phyloP scores from a whole-genome alignment of 805 yeast species.

The Debaryomyces tyrocola region DNA sequence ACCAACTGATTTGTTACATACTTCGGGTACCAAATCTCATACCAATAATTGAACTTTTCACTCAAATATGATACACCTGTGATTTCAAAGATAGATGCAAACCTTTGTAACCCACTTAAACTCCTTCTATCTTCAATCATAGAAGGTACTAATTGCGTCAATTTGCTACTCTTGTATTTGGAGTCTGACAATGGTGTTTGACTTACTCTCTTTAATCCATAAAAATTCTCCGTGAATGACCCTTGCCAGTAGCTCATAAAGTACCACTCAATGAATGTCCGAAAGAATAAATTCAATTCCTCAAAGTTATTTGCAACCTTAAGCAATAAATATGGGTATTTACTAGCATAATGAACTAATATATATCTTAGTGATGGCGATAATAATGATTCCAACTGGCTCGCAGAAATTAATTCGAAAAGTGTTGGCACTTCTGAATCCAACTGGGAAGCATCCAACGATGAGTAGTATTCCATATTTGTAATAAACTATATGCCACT shows the following conservation, averaged over 20 bases:
- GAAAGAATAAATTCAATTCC: slow-evolving; percentile 61
- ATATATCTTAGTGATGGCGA: slow-evolving; percentile 83
- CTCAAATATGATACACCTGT: slow-evolving; percentile 67
- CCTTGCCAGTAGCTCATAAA: slow-evolving; percentile 76
- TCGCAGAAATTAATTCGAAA: slow-evolving; percentile 82
- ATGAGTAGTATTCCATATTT: slow-evolving; percentile 77
- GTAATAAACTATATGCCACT: background rate
- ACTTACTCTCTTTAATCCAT: slow-evolving; percentile 74
- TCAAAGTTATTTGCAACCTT: slow-evolving; percentile 69
- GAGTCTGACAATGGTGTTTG: slow-evolving; percentile 31
- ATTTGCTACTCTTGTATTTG: slow-evolving; percentile 29
- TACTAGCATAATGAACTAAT: slow-evolving; percentile 75
- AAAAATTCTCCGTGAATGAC: slow-evolving; percentile 87
- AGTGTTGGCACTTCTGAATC: slow-evolving; percentile 81
- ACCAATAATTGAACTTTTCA: slow-evolving; percentile 65
- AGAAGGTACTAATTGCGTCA: slow-evolving; percentile 38
- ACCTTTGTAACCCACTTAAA: slow-evolving; percentile 52
- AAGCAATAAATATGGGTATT: slow-evolving; percentile 70
- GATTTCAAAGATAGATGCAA: slow-evolving; percentile 55
- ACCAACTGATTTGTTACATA: slow-evolving; percentile 49
- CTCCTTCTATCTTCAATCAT: slow-evolving; percentile 52
- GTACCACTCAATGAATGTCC: slow-evolving; percentile 69
- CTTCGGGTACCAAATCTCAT: slow-evolving; percentile 63
- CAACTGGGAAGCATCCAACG: slow-evolving; percentile 72
- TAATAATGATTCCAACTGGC: slow-evolving; percentile 71